Percentiles rank a stretch among this genome's conserved stretches.
Conservation (phyloP, 23 red algal species). For the Cyanidioschyzon merolae region DNA sequence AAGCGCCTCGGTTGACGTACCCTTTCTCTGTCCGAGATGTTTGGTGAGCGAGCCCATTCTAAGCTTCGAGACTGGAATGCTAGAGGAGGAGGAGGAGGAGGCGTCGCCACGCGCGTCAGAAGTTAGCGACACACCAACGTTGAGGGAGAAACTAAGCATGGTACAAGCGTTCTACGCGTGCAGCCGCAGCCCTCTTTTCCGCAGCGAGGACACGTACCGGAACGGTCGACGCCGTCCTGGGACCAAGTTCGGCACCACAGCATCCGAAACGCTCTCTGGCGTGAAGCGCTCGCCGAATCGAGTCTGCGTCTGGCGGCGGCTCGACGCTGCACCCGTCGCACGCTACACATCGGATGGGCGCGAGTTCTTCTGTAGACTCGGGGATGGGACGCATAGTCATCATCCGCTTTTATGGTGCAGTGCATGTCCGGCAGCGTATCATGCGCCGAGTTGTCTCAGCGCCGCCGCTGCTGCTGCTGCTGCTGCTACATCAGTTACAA, state of each 20-base stretch:
- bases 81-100: not conserved
- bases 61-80: not conserved
- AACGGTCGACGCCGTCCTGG: too few relatives aligned
- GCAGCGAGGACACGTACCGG: not conserved
- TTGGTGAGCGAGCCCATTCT: not conserved
- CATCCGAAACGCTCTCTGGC: too few relatives aligned
- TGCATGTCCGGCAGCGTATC: conserved; percentile 5
- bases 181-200: not conserved
- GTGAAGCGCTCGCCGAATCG: too few relatives aligned
- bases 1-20: not conserved
- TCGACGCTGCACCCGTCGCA: not conserved
- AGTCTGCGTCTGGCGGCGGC: too few relatives aligned
- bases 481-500: too few relatives aligned
- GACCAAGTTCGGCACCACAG: too few relatives aligned
- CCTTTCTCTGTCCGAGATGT: conserved; percentile 1
- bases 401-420: not conserved
- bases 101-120: too few relatives aligned
- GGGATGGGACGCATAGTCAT: not conserved
- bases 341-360: not conserved
- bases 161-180: not conserved
- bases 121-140: not conserved
- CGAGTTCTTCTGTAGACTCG: not conserved
- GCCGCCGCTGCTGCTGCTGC: not conserved
- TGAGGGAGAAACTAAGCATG: not conserved
- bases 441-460: not conserved